Evolutionary conservation across 257 asterid species (phyloP), one percentile per base, ranked within the genome.

Genomic region (Solanum lycopersicoides): DNA sequence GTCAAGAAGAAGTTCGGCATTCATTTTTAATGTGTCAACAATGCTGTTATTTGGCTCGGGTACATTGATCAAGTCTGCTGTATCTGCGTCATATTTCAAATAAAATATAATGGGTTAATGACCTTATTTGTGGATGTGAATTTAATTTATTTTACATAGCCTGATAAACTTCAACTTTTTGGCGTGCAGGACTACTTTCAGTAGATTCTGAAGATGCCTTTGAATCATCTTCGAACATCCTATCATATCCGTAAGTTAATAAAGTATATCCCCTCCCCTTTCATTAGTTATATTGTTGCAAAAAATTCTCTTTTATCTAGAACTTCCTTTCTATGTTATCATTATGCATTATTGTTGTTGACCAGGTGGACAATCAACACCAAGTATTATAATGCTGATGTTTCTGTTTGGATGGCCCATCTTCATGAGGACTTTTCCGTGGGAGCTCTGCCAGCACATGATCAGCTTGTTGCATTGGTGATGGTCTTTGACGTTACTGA

Each of bases 291-390:
- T 85, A 45, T 75, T 14, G 74, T 16, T 18, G 28, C 41, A 30
- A 80, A 44, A 37, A 11, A 53, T 63, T 73, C 42, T 80, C 85
- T 37, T 42, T 28, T 63, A 63, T 42, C 87, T 66, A 53, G 45
- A 41, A 71, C 60, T 60, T 79, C 41, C 32, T 85, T 15, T 53
- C 72, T 45, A 84, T 87, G 66, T 37, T 85, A 74, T 77, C 50
- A 87, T 74, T 12, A 69, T 68, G 60, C 85, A 86, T 77, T 82
- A 84, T n/a, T 89, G 83, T 91, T 82, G 80, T 76, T 89, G 60
- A 71, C 82, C 91, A 95, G 99, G 92, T 97, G 98, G 99, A 91
- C 95, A 59, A 96, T 97, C 95, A 90, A 94, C 93, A 97, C 99
- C 53, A 97, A 96, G 89, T 97, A 97, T 85, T 97, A 97, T 82